Conservation (phyloP, 352 stramenopile species). For the Phytophthora chlamydospora region DNA sequence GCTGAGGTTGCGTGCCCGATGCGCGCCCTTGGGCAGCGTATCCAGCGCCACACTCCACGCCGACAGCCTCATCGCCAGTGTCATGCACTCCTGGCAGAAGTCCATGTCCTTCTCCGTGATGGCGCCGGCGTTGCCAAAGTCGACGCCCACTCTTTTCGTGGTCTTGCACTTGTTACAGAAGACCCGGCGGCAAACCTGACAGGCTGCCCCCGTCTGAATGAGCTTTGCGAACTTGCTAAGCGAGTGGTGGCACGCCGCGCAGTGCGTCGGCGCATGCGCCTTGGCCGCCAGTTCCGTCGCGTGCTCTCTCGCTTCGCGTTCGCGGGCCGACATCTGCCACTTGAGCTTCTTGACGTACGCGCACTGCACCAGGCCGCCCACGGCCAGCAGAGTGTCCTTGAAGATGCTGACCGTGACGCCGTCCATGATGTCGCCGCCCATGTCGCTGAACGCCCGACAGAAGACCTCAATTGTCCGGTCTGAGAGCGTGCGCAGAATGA, state of each 20-base stretch:
- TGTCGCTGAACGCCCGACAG: constrained; percentile 51
- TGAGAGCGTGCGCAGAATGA: constrained; percentile 42
- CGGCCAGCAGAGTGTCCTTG: constrained; percentile 43
- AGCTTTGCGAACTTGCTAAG: constrained; percentile 34
- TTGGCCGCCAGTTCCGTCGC: constrained; percentile 18
- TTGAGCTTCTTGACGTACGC: constrained; percentile 68
- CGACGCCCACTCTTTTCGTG: constrained; percentile 41
- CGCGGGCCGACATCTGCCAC: constrained; percentile 49
- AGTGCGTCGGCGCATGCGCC: constrained; percentile 27
- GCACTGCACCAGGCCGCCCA: constrained; percentile 47
- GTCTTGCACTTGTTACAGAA: constrained; percentile 54
- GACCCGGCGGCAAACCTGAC: constrained; percentile 39
- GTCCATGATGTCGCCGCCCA: constrained; percentile 44
- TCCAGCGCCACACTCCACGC: constrained; percentile 49
- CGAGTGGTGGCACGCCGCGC: constrained; percentile 35
- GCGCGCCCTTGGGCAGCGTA: constrained; percentile 21
- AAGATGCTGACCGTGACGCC: constrained; percentile 42
- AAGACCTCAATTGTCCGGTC: constrained; percentile 51
- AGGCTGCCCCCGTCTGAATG: constrained; percentile 30
- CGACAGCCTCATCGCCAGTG: constrained; percentile 41
- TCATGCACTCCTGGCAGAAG: constrained; percentile 59
- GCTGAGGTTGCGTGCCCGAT: constrained; percentile 6
- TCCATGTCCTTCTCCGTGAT: constrained; percentile 49
- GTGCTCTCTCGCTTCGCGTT: constrained; percentile 29
- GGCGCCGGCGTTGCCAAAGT: constrained; percentile 35